Conservation (phyloP, 2,329 filamentous ascomycete genomes). For the Xylaria sp. region DNA sequence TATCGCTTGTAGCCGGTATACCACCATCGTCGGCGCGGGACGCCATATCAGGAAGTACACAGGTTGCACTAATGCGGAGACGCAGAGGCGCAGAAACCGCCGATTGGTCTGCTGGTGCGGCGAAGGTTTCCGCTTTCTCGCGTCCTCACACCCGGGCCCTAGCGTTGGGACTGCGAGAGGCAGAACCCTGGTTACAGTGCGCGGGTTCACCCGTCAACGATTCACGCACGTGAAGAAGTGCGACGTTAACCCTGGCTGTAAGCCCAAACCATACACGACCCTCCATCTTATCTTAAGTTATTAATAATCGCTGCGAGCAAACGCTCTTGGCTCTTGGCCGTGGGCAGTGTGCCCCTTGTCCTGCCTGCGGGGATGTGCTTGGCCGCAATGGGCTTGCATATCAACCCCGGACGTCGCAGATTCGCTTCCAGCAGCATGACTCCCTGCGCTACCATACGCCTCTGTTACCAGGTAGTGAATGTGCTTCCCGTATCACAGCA, state of each 20-base stretch:
- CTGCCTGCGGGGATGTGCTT: conserved; percentile 13
- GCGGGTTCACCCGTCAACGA: conserved; percentile 15
- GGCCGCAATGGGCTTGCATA: conserved; percentile 17
- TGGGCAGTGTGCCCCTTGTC: conserved; percentile 2
- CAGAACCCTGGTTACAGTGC: conserved; percentile 12
- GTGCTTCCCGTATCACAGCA: conserved; percentile 3
- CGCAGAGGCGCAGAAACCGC: background rate
- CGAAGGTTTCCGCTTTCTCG: conserved; percentile 5
- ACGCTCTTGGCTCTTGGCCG: conserved; percentile 1
- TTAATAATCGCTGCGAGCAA: conserved; percentile 8
- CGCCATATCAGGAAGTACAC: conserved; percentile 16
- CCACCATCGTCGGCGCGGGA: conserved; percentile 21
- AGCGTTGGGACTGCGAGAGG: background rate
- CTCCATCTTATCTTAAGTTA: conserved; percentile 8
- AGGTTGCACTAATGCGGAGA: background rate
- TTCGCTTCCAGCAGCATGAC: conserved; percentile 13
- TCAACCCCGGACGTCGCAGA: conserved; percentile 18
- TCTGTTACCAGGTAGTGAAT: conserved; percentile 7
- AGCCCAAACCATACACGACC: background rate
- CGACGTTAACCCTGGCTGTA: conserved; percentile 1
- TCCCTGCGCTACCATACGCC: conserved; percentile 3
- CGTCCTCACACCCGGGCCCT: background rate
- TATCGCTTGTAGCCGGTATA: background rate
- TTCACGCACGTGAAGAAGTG: conserved; percentile 15
- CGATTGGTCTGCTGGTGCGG: conserved; percentile 9